Evolutionary conservation across 1,284 basidiomycete genomes (phyloP).

Genomic region (Baeospora myosura): DNA sequence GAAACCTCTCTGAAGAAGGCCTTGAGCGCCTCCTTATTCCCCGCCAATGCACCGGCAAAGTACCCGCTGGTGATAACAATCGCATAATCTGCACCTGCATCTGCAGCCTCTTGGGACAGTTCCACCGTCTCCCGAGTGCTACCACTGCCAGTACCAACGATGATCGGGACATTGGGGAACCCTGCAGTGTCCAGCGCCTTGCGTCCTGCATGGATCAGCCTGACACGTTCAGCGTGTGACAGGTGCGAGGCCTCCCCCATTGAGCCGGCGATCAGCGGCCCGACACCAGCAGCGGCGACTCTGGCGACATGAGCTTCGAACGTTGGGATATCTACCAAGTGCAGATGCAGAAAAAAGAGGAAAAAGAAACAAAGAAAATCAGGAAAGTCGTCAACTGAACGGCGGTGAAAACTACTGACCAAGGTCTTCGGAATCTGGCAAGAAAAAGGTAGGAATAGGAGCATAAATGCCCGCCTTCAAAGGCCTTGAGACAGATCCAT

Average conservation of each 20-base stretch:
- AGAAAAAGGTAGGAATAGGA: constrained; percentile 83
- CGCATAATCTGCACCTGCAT: constrained; percentile 75
- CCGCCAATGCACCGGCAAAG: constrained; percentile 68
- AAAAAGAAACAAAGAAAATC: constrained; percentile 5
- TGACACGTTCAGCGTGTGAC: constrained; percentile 62
- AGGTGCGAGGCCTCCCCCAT: constrained; percentile 83
- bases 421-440: constrained; percentile 69
- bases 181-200: constrained; percentile 65
- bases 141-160: constrained; percentile 77
- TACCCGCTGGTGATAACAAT: constrained; percentile 86
- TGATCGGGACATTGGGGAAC: constrained; percentile 56
- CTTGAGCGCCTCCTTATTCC: constrained; percentile 63
- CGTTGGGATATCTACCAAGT: constrained; percentile 53
- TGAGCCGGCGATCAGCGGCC: constrained; percentile 74
- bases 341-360: constrained; percentile 3
- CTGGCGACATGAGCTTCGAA: constrained; percentile 71
- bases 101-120: constrained; percentile 66
- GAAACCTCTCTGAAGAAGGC: constrained; percentile 74
- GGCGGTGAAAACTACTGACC: constrained; percentile 39
- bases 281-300: constrained; percentile 66
- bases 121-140: constrained; percentile 78
- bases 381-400: no score
- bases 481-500: constrained; percentile 31
- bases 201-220: constrained; percentile 66
- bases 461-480: constrained; percentile 76